Evolutionary conservation across 106 monocot genomes (phyloP).

Genomic region (Phalaenopsis aphrodite): DNA sequence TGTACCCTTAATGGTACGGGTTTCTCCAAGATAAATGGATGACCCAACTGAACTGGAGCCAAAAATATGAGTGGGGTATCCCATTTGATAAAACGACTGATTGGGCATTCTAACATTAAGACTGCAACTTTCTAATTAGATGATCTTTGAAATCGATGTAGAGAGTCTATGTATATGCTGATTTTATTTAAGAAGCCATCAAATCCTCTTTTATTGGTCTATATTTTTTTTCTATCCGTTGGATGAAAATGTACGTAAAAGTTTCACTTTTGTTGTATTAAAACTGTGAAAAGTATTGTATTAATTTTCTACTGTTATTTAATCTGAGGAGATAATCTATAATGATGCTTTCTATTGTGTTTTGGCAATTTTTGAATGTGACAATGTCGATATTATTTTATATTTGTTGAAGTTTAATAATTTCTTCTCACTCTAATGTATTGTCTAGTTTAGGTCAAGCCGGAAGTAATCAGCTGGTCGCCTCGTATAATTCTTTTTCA

Average conservation of each 20-base stretch:
- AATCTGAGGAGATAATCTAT: not conserved
- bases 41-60: not conserved
- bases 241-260: not conserved
- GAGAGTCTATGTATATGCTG: not conserved
- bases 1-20: not conserved
- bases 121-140: not conserved
- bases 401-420: not conserved
- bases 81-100: not conserved
- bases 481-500: constrained; percentile 68
- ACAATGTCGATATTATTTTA: not conserved
- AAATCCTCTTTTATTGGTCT: not conserved
- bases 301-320: not conserved
- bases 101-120: not conserved
- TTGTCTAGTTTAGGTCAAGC: constrained; percentile 48
- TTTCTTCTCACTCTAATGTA: not conserved
- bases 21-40: not conserved
- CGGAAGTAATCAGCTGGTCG: constrained; percentile 74
- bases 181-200: not conserved
- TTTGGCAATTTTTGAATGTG: not conserved
- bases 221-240: not conserved
- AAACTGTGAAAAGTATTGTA: not conserved
- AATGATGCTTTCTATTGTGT: not conserved
- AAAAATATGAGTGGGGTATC: not conserved
- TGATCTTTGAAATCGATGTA: not conserved
- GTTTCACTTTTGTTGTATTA: not conserved